Evolutionary conservation across 768 basidiomycete genomes (phyloP), one percentile per base, ranked within the genome.

Genomic region (Collybia mongolica): DNA sequence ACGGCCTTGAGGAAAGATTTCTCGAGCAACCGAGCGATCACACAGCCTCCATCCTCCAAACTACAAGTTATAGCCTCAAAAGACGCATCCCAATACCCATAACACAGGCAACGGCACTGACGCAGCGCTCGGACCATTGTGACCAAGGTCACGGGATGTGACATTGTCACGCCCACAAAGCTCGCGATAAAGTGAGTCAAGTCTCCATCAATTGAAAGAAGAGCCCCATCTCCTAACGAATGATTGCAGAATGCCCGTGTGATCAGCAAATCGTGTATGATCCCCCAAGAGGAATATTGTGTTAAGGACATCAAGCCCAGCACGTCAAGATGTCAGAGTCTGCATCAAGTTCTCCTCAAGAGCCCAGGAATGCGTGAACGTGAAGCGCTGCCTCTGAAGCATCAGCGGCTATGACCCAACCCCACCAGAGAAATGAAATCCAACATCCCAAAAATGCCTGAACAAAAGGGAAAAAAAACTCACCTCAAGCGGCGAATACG

Each of bases 141-240:
- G 46, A 46, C 36, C 5, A 5, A 7, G 12, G 36, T 38, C 36
- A 36, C 17, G 36, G 20, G 36, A 46, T 35, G 32, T 14, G 32
- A 32, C 32, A 14, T 12, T 11, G 20, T 46, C 46, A 46, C 46
- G 5, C 1, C 2, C 8, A 39, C n/a, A 46, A 23, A 46, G 37
- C n/a, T 17, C 22, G 46, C 36, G 46, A 46, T 32, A 14, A 12
- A 14, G 44, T 46, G 46, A 46, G 46, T 46, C 46, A 46, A 2
- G 6, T 17, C 9, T 20, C 18, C n/a, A 19, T 22, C 46, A 46
- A 24, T 24, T 39, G n/a, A 12, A 24, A 18, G 32, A 38, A 22
- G 37, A 38, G 36, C 26, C 36, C 35, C 36, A 38, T 22, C 36
- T 24, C 24, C 46, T 46, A 38, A 46, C 19, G 23, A 39, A 19